Conservation (phyloP, 805 yeast genomes). For the Barnettozyma salicaria region DNA sequence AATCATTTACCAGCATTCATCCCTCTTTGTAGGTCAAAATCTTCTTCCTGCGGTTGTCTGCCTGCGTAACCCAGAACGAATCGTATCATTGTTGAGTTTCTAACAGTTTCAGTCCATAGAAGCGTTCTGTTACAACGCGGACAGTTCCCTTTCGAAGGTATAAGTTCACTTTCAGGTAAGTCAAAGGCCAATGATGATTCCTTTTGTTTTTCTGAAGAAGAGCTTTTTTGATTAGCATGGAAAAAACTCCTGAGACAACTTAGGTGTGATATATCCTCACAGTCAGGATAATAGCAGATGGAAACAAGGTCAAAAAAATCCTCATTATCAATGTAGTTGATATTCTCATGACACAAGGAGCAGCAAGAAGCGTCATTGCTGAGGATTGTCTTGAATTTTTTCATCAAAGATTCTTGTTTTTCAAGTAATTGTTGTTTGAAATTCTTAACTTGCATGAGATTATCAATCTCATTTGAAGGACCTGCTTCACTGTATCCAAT, state of each 20-base stretch:
- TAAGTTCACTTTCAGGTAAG: conserved; percentile 15
- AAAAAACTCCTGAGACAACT: conserved; percentile 32
- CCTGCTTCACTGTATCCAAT: background rate
- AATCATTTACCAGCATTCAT: conserved; percentile 13
- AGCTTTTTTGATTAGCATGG: background rate
- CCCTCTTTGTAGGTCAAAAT: background rate
- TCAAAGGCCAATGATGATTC: conserved; percentile 4
- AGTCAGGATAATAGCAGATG: conserved; percentile 30
- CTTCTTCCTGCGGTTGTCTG: conserved; percentile 11
- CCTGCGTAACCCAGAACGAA: conserved; percentile 9
- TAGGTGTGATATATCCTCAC: conserved; percentile 34
- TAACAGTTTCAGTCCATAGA: conserved; percentile 28
- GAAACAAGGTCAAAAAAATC: conserved; percentile 30
- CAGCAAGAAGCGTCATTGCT: conserved; percentile 27
- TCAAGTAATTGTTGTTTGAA: conserved; percentile 21
- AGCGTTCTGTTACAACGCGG: conserved; percentile 24
- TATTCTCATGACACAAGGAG: conserved; percentile 25
- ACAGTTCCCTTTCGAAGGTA: conserved; percentile 28
- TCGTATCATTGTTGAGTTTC: conserved; percentile 22
- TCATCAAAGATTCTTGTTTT: conserved; percentile 12
- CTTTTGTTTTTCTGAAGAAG: background rate
- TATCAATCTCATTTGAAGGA: conserved; percentile 12
- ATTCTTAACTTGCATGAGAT: conserved; percentile 24
- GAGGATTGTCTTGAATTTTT: conserved; percentile 19
- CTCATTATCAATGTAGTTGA: conserved; percentile 33